Conservation (phyloP, 2,329 filamentous ascomycete genomes). For the Nannizziopsis arthrosporioides region DNA sequence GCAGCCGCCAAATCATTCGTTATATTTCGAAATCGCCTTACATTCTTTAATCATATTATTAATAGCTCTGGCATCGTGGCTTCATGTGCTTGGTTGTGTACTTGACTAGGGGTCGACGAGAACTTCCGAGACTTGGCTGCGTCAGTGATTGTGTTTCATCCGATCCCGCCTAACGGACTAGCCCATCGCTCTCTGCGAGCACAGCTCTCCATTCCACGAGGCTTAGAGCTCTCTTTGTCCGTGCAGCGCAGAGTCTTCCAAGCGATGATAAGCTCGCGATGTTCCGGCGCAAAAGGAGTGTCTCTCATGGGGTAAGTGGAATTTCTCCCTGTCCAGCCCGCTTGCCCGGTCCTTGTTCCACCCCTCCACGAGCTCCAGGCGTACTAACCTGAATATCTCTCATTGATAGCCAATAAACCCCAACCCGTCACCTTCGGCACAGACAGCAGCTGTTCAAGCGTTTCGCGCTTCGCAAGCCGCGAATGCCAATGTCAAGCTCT, state of each 20-base stretch:
- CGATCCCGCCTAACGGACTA: neutral
- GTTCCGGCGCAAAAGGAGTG: conserved; percentile 33
- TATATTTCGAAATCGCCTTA: too few species aligned
- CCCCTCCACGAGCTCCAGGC: neutral
- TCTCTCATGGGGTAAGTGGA: conserved; percentile 33
- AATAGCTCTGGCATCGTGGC: too few species aligned
- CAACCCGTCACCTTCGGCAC: conserved; percentile 58
- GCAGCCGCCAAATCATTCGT: too few species aligned
- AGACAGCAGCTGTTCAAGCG: conserved; percentile 69
- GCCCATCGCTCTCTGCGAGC: neutral
- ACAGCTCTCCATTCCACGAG: neutral
- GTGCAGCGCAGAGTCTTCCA: conserved; percentile 7
- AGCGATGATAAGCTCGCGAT: conserved; percentile 21
- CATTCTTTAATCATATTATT: too few species aligned
- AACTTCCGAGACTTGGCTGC: conserved; percentile 3
- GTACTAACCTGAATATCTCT: neutral
- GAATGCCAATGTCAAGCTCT: conserved; percentile 55
- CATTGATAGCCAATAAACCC: conserved; percentile 49
- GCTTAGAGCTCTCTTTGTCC: neutral
- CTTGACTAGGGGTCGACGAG: too few species aligned
- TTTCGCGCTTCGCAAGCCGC: conserved; percentile 58
- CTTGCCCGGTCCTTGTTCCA: neutral
- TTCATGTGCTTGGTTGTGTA: too few species aligned
- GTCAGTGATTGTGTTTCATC: conserved; percentile 5
- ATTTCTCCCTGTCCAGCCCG: conserved; percentile 5